Percentiles rank a stretch among this genome's conserved stretches.
phyloP scores from a whole-genome alignment of 1,139 yeast species.

The Geotrichum phurueaensis region DNA sequence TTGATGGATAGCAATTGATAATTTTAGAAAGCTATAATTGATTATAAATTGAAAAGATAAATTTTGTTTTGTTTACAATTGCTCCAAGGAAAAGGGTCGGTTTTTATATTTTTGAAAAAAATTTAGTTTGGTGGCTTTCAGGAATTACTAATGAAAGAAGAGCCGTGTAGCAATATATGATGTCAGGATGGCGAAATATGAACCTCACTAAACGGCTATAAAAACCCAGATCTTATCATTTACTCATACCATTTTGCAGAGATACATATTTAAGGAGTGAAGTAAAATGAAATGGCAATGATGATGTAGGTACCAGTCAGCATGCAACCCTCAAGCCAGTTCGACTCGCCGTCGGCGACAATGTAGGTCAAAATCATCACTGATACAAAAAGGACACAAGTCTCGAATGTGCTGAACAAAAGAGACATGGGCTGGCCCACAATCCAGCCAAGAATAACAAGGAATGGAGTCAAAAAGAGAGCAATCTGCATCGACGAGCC shows the following conservation, averaged over 20 bases:
- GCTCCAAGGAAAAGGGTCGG: no score
- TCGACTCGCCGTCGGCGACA: conserved; percentile 87
- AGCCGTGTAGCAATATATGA: no score
- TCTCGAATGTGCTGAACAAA: conserved; percentile 86
- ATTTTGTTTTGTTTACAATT: no score
- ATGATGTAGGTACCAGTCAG: conserved; percentile 77
- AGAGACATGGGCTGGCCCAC: conserved; percentile 88
- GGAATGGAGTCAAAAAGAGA: conserved; percentile 86
- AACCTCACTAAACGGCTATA: neutral
- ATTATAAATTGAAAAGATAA: neutral
- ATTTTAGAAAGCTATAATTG: neutral
- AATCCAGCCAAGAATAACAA: conserved; percentile 91
- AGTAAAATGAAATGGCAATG: conserved; percentile 75
- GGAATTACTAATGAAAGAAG: no score
- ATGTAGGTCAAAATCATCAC: conserved; percentile 83
- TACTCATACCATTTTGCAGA: neutral
- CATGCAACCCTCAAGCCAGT: conserved; percentile 96
- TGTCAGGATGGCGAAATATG: no score
- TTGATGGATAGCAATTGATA: neutral
- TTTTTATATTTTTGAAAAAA: no score
- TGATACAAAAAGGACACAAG: conserved; percentile 80
- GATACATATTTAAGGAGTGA: conserved; percentile 2
- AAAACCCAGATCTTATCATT: neutral
- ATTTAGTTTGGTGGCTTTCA: no score
- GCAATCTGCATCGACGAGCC: conserved; percentile 96